These are phyloP conservation scores for Saccharomycopsis malanga DNA, from an alignment of 805 yeast genomes.

Conservation along the genomic window DNA sequence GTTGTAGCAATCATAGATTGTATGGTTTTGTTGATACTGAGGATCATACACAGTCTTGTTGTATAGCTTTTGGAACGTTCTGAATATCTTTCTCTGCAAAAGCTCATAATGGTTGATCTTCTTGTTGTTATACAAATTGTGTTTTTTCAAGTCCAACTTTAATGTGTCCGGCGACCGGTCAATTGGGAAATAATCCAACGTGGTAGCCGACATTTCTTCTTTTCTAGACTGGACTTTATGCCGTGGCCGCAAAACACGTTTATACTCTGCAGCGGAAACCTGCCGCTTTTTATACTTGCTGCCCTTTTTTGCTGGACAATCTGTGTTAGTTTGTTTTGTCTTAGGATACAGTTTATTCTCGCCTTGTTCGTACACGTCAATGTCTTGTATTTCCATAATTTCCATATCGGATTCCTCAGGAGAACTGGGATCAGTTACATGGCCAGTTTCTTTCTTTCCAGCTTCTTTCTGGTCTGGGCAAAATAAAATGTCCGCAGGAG, in stretches of 20 bases:
- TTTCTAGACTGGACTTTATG: neutral
- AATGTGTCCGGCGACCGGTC: slow-evolving; percentile 21
- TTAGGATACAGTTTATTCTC: too few relatives aligned
- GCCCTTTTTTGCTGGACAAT: too few relatives aligned
- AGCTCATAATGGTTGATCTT: slow-evolving; percentile 27
- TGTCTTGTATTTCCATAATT: too few relatives aligned
- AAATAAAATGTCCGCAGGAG: too few relatives aligned
- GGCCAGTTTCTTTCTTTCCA: too few relatives aligned
- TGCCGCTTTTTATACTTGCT: too few relatives aligned
- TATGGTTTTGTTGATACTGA: slow-evolving; percentile 6
- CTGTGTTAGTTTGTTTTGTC: too few relatives aligned
- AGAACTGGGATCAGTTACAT: too few relatives aligned
- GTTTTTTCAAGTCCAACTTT: slow-evolving; percentile 13
- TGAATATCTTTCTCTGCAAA: slow-evolving; percentile 26
- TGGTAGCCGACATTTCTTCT: neutral
- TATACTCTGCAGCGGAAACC: neutral
- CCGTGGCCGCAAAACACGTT: slow-evolving; percentile 13
- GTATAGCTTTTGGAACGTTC: slow-evolving; percentile 25
- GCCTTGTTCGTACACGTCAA: too few relatives aligned
- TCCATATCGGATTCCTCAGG: too few relatives aligned
- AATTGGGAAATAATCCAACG: slow-evolving; percentile 16
- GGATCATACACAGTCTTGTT: slow-evolving; percentile 19
- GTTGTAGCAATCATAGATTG: slow-evolving; percentile 26
- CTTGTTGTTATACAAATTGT: neutral
- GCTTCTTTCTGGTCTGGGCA: too few relatives aligned